Base-by-base conservation (phyloP, 371 early-diverging fungal genomes). In the Mucor sp. region DNA sequence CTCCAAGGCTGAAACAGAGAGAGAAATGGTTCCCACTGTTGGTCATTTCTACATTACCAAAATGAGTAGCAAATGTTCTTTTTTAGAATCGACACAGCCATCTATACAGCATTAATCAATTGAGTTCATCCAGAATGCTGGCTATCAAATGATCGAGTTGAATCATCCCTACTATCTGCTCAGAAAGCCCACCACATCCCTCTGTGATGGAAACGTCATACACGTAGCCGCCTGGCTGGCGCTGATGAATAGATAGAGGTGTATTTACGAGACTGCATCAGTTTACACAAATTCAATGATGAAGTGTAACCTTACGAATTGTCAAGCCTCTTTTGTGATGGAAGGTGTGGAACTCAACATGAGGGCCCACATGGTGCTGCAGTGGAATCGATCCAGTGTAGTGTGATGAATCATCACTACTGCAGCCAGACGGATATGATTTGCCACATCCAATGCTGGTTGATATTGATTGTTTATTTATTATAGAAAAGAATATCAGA, bases 21-120 rank as follows among this genome's bases (percentile, higher is more conserved):
- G n/a, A n/a, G n/a, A 48, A 6, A 50, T 47, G 47, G 47, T 50
- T 50, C 50, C 50, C 50, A 50, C 50, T 50, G 50, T 23, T 50
- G 50, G 50, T 50, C 50, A 50, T 50, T 23, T 48, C 23, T 11
- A 25, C 50, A 50, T 25, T 50, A 11, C 50, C 50, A 50, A 50
- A 50, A 50, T 14, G 7, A 50, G 50, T 50, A 25, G 4, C 12
- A 50, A 8, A 50, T 50, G 21, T 50, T 50, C 50, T 50, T n/a
- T 50, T 50, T 50, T 5, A 23, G 25, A 25, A 50, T 25, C 21
- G 12, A 50, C 50, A 50, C 21, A 50, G 50, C 50, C 50, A 7
- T 33, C 7, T 33, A n/a, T n/a, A n/a, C 30, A 30, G 30, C 30
- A 30, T 33, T 7, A 8, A 37, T 37, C 14, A 37, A 11, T 37